phyloP scores from a whole-genome alignment of 2,329 filamentous ascomycete genomes.

The Neofusicoccum sp. region DNA sequence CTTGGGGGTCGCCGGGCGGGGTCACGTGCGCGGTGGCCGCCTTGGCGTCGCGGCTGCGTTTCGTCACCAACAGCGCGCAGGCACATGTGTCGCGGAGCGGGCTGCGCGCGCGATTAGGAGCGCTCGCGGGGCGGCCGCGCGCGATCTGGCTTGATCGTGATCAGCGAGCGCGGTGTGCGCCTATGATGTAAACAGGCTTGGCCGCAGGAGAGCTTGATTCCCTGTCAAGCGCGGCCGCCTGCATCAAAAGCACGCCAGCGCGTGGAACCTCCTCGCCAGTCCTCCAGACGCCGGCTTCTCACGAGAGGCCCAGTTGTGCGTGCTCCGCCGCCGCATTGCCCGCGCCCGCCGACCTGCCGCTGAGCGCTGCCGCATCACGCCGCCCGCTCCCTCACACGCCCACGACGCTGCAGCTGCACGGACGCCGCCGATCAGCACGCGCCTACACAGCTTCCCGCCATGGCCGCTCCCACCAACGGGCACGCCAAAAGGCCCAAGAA shows the following conservation, averaged over 20 bases:
- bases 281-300: neutral
- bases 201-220: conserved; percentile 20
- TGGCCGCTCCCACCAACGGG: conserved; percentile 42
- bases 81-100: too few relatives aligned
- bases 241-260: conserved; percentile 8
- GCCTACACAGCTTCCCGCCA: conserved; percentile 29
- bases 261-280: neutral
- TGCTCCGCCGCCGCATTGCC: neutral
- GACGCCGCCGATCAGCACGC: conserved; percentile 20
- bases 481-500: conserved; percentile 39
- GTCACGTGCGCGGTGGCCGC: too few relatives aligned
- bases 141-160: conserved; percentile 15
- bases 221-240: conserved; percentile 8
- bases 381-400: neutral
- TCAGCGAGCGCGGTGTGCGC: conserved; percentile 1
- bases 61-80: too few relatives aligned
- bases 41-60: too few relatives aligned
- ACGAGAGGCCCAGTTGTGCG: neutral
- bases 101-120: neutral
- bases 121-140: neutral
- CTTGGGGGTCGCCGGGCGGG: neutral
- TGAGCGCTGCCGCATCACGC: neutral
- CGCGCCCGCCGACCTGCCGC: neutral
- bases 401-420: conserved; percentile 4
- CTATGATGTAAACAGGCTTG: conserved; percentile 21